Percentiles rank a stretch among this genome's conserved stretches.
These are phyloP conservation scores for Penicillium parvum DNA, from an alignment of 495 filamentous ascomycete species.

Conservation along the genomic window DNA sequence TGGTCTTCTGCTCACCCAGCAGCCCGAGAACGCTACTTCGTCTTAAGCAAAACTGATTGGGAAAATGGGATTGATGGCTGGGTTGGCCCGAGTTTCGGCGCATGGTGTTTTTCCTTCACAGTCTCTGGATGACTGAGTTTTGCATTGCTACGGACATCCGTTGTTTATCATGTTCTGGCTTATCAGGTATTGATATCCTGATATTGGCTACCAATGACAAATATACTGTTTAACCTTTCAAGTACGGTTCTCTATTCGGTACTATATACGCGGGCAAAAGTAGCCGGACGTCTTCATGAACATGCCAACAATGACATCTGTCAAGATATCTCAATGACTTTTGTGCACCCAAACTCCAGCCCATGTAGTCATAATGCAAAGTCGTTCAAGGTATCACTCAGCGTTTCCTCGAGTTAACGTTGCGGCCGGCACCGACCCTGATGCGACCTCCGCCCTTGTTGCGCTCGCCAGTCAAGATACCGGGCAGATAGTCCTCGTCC, in stretches of 20 bases:
- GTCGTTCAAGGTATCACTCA: constrained; percentile 25
- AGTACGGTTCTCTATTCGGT: constrained; percentile 1
- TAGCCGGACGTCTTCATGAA: constrained; percentile 8
- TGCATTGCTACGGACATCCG: constrained; percentile 17
- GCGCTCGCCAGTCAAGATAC: constrained; percentile 77
- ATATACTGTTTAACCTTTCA: no score
- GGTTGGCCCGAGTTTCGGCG: constrained; percentile 35
- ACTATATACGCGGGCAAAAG: constrained; percentile 6
- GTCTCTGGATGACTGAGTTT: constrained; percentile 28
- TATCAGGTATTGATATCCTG: not conserved
- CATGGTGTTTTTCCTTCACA: constrained; percentile 46
- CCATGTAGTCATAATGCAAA: constrained; percentile 26
- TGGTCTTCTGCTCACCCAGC: constrained; percentile 78
- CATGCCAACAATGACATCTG: constrained; percentile 8
- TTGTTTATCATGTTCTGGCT: not conserved
- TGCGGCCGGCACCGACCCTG: constrained; percentile 79
- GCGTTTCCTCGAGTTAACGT: constrained; percentile 78
- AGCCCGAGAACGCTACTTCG: constrained; percentile 46
- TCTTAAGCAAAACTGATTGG: constrained; percentile 21
- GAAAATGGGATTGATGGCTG: constrained; percentile 29
- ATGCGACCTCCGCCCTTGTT: constrained; percentile 58
- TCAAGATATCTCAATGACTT: constrained; percentile 24
- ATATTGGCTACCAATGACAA: constrained; percentile 13
- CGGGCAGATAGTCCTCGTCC: constrained; percentile 90
- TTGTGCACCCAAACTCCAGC: constrained; percentile 35